Base-by-base conservation (phyloP, 495 filamentous ascomycete genomes). In the Penicillium daleae region DNA sequence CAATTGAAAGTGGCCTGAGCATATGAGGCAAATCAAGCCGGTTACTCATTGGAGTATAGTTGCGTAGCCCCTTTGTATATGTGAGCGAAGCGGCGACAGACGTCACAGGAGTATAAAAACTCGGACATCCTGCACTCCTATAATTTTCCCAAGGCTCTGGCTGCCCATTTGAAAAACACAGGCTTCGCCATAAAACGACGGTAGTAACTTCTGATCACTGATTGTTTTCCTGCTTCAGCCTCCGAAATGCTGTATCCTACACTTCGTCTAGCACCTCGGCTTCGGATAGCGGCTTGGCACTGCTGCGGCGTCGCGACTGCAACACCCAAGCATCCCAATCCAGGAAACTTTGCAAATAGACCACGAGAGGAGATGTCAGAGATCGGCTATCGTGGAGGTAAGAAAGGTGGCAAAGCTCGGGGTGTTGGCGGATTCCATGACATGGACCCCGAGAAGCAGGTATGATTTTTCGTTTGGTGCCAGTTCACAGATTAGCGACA, bases 341-440 rank as follows among this genome's bases (percentile, higher is more conserved):
- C 85, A 44, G 80, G 80, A 22, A 87, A 89, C 71, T 89, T 89
- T 73, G 81, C 84, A 76, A 88, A 88, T 74, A 82, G 82, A 61
- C 75, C 84, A 49, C 81, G 80, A 64, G 83, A 85, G 44, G 83
- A 88, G 59, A 84, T 88, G 19, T 74, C 75, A 24, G 77, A 78
- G 21, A 82, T 84, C 49, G 84, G 80, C 1, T 66, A 71, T 2
- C 85, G 84, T 66, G 83, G 82, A 6, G 82, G 80, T n/a, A 77
- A 82, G 55, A 71, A 75, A 37, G 76, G 78, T 40, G 66, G 70
- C 29, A 60, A 66, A n/a, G 63, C 60, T 22, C 51, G 52, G 40
- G 66, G 66, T 21, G 42, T 52, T 17, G 73, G 71, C 31, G 71
- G 71, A 8, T 77, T 76, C 54, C 70, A 71, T 33, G 52, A 58